Base-by-base conservation (phyloP, 1,284 basidiomycete genomes). In the Rhodotorula sp. region DNA sequence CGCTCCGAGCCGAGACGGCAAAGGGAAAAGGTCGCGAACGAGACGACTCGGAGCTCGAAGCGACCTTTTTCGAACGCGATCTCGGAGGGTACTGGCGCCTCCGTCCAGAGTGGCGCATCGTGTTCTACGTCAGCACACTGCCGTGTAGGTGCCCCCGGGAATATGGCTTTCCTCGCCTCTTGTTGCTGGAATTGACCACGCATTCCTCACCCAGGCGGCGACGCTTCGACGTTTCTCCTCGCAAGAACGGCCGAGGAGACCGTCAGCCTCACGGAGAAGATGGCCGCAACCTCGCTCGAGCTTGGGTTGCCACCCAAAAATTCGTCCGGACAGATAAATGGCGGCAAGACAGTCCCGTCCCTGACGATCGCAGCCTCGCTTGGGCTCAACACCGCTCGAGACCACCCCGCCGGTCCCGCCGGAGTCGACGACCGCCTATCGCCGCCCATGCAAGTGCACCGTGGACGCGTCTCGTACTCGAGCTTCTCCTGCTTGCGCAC, bases 121-220 rank as follows among this genome's bases (percentile, higher is more conserved):
- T 85, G 76, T 84, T 97, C 79, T 97, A 97, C 77, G 85, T 95
- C 67, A 97, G 93, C 2, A 91, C 92, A 3, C 84, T 93, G n/a
- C 94, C 94, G 43, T 92, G 94, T 96, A 78, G 78, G 86, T 80
- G 23, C n/a, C 47, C 39, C 51, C 12, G 23, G 18, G 7, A 5
- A 34, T 29, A 29, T 21, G 1, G 16, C 1, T n/a, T 3, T 26
- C 29, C 14, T 18, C 6, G 18, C 26, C 12, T 29, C 26, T 10
- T n/a, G 21, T 31, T 26, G 8, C 14, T 14, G 26, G 15, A 16
- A 10, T 29, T 26, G 54, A 29, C n/a, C 20, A 2, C n/a, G 21
- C 16, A 31, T 20, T n/a, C 20, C 1, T 23, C 7, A 16, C 43
- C 69, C 75, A 93, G 93, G 93, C 78, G 94, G 94, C 10, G 94